Base-by-base conservation (phyloP, 306 rosid species). In the Alnus rubra region DNA sequence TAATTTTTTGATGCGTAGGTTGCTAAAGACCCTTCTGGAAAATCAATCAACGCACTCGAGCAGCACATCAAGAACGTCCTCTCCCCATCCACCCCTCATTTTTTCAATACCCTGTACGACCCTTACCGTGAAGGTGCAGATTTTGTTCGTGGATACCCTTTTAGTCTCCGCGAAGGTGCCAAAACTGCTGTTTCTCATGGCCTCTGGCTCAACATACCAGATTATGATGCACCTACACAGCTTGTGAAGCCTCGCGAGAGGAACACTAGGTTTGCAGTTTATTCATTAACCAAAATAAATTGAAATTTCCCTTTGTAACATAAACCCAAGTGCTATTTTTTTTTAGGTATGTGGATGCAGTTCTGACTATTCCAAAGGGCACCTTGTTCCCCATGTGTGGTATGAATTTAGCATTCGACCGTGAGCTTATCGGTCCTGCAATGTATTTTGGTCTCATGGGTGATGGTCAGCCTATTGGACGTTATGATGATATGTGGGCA, bases 401-500 rank as follows among this genome's bases (percentile, higher is more conserved):
- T 39, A 93, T 93, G 98, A 93, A 93, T 45, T 85, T 93, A 91
- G 92, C 91, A 77, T 93, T 93, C 13, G 92, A 93, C 72, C 97
- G 97, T 42, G 98, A 93, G 9, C 94, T 93, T 49, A 93, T 93
- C 37, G 98, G 98, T 80, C 90, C 97, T 49, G 98, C 98, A 48
- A 93, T 93, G 98, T 93, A 93, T 87, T 93, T 93, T 51, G 98
- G 98, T 53, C 97, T 93, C 80, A 93, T 93, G 97, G 98, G 98
- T 7, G 98, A 91, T 54, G 98, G 98, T 48, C 98, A 93, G 73
- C 98, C 98, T 44, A 93, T 93, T 28, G 98, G 97, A 37, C 90
- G 97, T 35, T 93, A 93, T 6, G 98, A 91, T 39, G 98, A 93
- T 55, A 93, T 93, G 98, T 93, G 98, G 97, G 98, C 97, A 60